These are phyloP conservation scores for Limnanthes douglasii DNA, from an alignment of 345 rosid genomes.

Conservation along the genomic window DNA sequence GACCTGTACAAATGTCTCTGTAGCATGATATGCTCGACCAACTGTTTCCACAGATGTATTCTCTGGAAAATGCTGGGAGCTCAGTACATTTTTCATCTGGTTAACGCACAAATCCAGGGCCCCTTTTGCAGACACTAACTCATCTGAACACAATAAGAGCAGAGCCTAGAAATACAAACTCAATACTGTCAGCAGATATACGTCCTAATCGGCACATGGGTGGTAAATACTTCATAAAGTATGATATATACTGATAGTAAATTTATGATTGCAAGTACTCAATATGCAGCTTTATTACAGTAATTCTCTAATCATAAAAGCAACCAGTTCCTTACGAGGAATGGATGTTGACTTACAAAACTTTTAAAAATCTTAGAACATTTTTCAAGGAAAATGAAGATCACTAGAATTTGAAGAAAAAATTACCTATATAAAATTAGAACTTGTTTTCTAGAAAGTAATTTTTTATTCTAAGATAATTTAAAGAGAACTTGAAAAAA, in stretches of 20 bases:
- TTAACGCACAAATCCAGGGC: conserved; percentile 68
- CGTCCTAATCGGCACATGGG: conserved; percentile 1
- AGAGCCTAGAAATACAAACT: conserved; percentile 47
- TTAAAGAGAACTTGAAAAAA: too few relatives aligned
- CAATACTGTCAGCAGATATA: conserved; percentile 5
- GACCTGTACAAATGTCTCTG: conserved; percentile 93
- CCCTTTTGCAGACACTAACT: conserved; percentile 69
- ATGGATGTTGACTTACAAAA: too few relatives aligned
- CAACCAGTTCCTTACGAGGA: background rate
- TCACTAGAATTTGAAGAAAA: too few relatives aligned
- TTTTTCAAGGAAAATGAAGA: too few relatives aligned
- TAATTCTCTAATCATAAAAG: background rate
- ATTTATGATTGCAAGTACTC: background rate
- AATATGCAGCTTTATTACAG: background rate
- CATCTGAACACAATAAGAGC: conserved; percentile 84
- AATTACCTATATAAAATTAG: too few relatives aligned
- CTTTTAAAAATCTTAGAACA: too few relatives aligned
- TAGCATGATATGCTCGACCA: conserved; percentile 83
- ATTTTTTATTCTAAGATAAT: too few relatives aligned
- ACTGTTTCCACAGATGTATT: conserved; percentile 82
- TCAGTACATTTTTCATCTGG: conserved; percentile 74
- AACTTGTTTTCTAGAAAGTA: too few relatives aligned
- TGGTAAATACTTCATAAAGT: conserved; percentile 1
- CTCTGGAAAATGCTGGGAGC: conserved; percentile 73
- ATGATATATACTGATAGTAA: background rate